Base-by-base conservation (phyloP, 371 early-diverging fungal genomes). In the Gilbertella persicaria region DNA sequence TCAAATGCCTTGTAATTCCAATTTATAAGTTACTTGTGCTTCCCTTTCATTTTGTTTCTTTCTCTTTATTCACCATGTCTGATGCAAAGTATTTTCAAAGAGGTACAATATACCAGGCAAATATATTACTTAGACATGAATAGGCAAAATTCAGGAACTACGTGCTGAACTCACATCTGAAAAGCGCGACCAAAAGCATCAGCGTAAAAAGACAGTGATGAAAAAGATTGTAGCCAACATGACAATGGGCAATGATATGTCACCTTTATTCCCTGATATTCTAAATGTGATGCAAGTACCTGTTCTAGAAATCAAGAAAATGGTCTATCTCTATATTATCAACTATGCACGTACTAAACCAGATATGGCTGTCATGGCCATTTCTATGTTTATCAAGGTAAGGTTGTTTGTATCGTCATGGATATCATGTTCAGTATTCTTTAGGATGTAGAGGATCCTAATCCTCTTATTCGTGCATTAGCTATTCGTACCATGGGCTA, bases 171-270 rank as follows among this genome's bases (percentile, higher is more conserved):
- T 98, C 46, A 87, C 81, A 40, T 86, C 89, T 42, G 96, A 96
- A 54, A 94, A 93, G 62, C 86, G 90, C 65, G 97, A 96, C 68
- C 77, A 83, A 50, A 95, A 95, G 66, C 78, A 90, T 66, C 80
- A 84, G 29, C 91, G 88, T 54, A 95, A 95, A 64, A 90, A 90
- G 76, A 82, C 86, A 19, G 94, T 90, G 36, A 82, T 98, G 78
- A 96, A 96, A 77, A 94, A 93, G 77, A 92, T 97, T 57, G 93
- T 96, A 13, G 96, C 95, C 58, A 96, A 97, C 64, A 97, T 98
- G 97, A 96, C 99, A 9, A 93, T 97, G 91, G 99, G 99, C 28
- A 95, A 95, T 66, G 98, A 98, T 72, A 95, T 97, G 91, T 91
- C 93, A 5, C 83, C 92, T 12, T 80, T 98, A 39, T 95, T 91